These are phyloP conservation scores for Yamadazyma diospyri DNA, from an alignment of 1,139 yeast genomes.

Conservation along the genomic window DNA sequence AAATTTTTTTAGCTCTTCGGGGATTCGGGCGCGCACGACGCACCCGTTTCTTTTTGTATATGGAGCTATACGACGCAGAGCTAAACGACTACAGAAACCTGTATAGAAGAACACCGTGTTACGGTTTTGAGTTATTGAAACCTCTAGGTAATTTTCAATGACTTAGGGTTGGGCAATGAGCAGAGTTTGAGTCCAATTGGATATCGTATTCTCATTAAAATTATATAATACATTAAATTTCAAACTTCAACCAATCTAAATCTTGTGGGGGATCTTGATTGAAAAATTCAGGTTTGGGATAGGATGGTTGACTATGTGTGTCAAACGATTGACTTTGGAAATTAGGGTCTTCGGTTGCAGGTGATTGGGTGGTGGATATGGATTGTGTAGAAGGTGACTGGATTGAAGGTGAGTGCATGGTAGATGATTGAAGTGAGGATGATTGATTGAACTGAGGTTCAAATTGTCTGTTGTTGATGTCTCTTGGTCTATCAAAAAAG, in stretches of 20 bases:
- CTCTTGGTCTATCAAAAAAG: slow-evolving; percentile 25
- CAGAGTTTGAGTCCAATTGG: no score
- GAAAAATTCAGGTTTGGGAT: slow-evolving; percentile 8
- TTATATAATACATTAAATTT: slow-evolving; percentile 22
- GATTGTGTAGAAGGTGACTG: slow-evolving; percentile 7
- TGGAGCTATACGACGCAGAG: slow-evolving; percentile 1
- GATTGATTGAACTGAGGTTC: slow-evolving; percentile 1
- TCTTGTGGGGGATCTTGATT: slow-evolving; percentile 20
- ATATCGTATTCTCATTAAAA: slow-evolving; percentile 5
- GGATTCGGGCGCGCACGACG: slow-evolving; percentile 3
- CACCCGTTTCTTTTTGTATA: neutral
- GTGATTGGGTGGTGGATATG: neutral
- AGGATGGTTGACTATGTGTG: slow-evolving; percentile 3
- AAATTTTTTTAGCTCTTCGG: slow-evolving; percentile 5
- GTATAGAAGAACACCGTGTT: no score
- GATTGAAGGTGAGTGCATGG: slow-evolving; percentile 11
- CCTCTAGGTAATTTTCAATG: no score
- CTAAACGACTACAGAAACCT: no score
- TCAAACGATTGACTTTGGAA: slow-evolving; percentile 4
- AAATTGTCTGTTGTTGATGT: slow-evolving; percentile 2
- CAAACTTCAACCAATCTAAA: slow-evolving; percentile 48
- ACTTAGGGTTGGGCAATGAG: no score
- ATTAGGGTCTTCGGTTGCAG: slow-evolving; percentile 1
- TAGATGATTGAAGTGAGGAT: slow-evolving; percentile 14
- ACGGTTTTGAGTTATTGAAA: no score